These are phyloP conservation scores for Pichia sp. DNA, from an alignment of 1,139 yeast genomes.

Conservation along the genomic window DNA sequence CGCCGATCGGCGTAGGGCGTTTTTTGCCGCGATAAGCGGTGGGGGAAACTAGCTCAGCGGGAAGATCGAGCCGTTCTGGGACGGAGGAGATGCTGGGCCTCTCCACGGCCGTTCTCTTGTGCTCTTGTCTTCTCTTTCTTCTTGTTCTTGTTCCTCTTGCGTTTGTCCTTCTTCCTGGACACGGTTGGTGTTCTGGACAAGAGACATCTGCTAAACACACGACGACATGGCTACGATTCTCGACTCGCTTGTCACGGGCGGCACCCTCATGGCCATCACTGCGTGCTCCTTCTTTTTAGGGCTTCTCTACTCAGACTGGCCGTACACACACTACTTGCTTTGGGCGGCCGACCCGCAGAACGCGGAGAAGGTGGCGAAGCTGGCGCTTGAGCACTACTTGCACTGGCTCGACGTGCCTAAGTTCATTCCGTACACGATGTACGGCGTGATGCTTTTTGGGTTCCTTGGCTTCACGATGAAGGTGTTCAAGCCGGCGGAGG, in stretches of 20 bases:
- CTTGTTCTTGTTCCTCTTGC: background rate
- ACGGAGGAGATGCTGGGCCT: background rate
- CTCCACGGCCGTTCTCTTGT: background rate
- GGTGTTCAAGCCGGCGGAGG: slow-evolving; percentile 79
- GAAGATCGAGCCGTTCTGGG: background rate
- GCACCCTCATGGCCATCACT: slow-evolving; percentile 24
- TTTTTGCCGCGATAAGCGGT: background rate
- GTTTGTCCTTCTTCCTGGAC: background rate
- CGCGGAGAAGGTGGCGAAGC: slow-evolving; percentile 37
- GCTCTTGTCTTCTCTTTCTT: background rate
- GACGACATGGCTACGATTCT: slow-evolving; percentile 2
- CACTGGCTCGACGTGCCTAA: slow-evolving; percentile 64
- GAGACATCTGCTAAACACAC: background rate
- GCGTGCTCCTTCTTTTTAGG: slow-evolving; percentile 76
- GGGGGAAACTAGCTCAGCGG: background rate
- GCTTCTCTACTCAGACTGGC: slow-evolving; percentile 68
- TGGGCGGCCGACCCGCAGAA: slow-evolving; percentile 51
- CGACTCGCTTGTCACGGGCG: slow-evolving; percentile 13
- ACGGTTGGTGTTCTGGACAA: too few relatives aligned
- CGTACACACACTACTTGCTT: slow-evolving; percentile 76
- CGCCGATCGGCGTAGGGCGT: background rate
- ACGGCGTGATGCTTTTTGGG: slow-evolving; percentile 50
- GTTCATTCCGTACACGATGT: slow-evolving; percentile 56
- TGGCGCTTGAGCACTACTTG: slow-evolving; percentile 70
- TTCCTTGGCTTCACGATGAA: slow-evolving; percentile 70